Evolutionary conservation across 495 filamentous ascomycete species (phyloP).

Genomic region (Bathelium albidoporum): DNA sequence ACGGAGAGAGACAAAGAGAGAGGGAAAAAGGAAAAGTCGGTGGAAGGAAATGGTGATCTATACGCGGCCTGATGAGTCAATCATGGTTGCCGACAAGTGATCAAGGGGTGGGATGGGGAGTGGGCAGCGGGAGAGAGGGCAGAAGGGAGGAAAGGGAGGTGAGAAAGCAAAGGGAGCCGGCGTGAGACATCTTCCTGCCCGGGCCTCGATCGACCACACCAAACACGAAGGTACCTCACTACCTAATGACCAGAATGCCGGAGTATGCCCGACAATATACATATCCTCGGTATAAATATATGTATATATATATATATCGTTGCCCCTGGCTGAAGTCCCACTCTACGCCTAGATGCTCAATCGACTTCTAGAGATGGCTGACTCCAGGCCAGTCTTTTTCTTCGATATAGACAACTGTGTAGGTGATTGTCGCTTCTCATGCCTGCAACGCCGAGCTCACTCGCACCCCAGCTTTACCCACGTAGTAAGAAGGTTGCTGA

Average conservation of each 20-base stretch:
- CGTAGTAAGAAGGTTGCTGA: constrained; percentile 41
- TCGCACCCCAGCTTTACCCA: constrained; percentile 43
- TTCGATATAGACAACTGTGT: constrained; percentile 98
- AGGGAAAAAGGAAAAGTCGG: neutral
- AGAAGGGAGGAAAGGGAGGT: neutral
- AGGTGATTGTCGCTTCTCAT: constrained; percentile 24
- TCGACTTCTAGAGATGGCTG: neutral
- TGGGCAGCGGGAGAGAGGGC: neutral
- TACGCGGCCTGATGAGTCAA: neutral
- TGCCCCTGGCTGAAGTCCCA: no score
- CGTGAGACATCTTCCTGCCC: neutral
- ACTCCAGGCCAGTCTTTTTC: constrained; percentile 55
- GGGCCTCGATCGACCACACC: neutral
- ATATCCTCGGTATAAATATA: no score
- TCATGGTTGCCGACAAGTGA: neutral
- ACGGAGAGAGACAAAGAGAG: neutral
- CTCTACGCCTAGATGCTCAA: no score
- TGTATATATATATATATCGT: no score
- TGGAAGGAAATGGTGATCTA: neutral
- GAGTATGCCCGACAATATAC: no score
- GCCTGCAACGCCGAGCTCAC: neutral
- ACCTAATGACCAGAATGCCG: no score
- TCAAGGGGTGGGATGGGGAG: neutral
- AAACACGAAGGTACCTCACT: no score
- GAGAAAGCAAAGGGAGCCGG: neutral